phyloP scores from a whole-genome alignment of 129 eudicot genomes.

The Flaveria brownii region DNA sequence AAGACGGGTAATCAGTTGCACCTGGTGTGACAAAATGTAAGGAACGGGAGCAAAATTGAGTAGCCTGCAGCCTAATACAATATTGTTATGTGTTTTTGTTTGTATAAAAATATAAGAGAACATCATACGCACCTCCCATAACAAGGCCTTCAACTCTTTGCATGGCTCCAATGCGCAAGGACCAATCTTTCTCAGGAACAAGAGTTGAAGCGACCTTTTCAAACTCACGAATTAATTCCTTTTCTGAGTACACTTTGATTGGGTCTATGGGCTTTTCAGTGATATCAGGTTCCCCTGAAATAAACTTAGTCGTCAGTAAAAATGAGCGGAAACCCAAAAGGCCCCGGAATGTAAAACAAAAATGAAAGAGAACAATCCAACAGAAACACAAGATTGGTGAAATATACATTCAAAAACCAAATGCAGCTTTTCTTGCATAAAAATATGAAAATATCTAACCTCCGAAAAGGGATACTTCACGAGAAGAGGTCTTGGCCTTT shows the following conservation, averaged over 20 bases:
- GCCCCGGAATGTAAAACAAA: not conserved
- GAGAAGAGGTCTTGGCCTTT: slow-evolving; percentile 68
- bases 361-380: not conserved
- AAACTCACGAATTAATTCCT: slow-evolving; percentile 85
- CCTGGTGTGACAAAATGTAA: slow-evolving; percentile 51
- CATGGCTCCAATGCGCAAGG: slow-evolving; percentile 93
- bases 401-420: slow-evolving; percentile 6
- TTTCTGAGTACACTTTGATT: slow-evolving; percentile 87
- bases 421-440: slow-evolving; percentile 7
- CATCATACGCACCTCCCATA: slow-evolving; percentile 71
- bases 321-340: slow-evolving; percentile 4
- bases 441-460: slow-evolving; percentile 41
- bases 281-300: slow-evolving; percentile 74
- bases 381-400: not conserved
- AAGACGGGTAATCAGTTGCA: slow-evolving; percentile 84
- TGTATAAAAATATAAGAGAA: not conserved
- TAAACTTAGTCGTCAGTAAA: not conserved
- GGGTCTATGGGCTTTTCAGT: slow-evolving; percentile 98
- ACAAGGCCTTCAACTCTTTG: slow-evolving; percentile 94
- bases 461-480: slow-evolving; percentile 91
- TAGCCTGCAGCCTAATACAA: not conserved
- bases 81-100: not conserved
- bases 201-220: slow-evolving; percentile 82
- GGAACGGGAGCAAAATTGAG: slow-evolving; percentile 11
- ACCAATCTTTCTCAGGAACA: slow-evolving; percentile 98